Conservation (phyloP, 805 yeast species). For the Hanseniaspora occidentalis region DNA sequence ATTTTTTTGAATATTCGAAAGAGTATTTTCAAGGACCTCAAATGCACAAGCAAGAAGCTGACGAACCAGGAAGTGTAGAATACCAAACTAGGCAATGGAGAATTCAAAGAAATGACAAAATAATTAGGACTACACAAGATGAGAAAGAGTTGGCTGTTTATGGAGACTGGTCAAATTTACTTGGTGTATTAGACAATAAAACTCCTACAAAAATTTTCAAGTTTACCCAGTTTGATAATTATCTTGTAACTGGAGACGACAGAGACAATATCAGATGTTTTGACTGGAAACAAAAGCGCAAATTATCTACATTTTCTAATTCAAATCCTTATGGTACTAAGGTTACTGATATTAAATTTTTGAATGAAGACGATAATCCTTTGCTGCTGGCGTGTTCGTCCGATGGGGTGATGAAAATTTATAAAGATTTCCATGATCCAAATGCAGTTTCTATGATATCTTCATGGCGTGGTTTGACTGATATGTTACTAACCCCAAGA, state of each 20-base stretch:
- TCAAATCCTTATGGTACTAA: conserved; percentile 81
- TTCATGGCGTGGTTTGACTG: conserved; percentile 90
- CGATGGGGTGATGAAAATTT: conserved; percentile 87
- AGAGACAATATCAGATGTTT: conserved; percentile 73
- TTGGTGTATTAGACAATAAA: conserved; percentile 49
- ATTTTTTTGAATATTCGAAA: conserved; percentile 59
- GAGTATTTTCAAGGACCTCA: conserved; percentile 97
- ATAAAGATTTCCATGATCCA: conserved; percentile 55
- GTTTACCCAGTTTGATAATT: conserved; percentile 86
- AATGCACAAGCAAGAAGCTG: conserved; percentile 69
- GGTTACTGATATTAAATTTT: conserved; percentile 71
- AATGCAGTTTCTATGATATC: conserved; percentile 53
- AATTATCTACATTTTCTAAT: conserved; percentile 60
- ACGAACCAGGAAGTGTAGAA: conserved; percentile 85
- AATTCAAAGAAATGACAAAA: conserved; percentile 73
- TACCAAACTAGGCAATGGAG: conserved; percentile 80
- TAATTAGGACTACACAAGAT: conserved; percentile 79
- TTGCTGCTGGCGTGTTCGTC: conserved; percentile 77
- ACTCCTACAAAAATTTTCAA: conserved; percentile 69
- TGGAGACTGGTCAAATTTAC: conserved; percentile 72
- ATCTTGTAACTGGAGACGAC: conserved; percentile 69
- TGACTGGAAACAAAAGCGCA: conserved; percentile 66
- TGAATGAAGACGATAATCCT: conserved; percentile 89
- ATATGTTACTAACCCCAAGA: conserved; percentile 65
- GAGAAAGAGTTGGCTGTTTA: conserved; percentile 72